A percentile compares a stretch with the other conserved stretches of the same genome.
Conservation (phyloP, 805 yeast species). For the Wickerhamiella cacticola region DNA sequence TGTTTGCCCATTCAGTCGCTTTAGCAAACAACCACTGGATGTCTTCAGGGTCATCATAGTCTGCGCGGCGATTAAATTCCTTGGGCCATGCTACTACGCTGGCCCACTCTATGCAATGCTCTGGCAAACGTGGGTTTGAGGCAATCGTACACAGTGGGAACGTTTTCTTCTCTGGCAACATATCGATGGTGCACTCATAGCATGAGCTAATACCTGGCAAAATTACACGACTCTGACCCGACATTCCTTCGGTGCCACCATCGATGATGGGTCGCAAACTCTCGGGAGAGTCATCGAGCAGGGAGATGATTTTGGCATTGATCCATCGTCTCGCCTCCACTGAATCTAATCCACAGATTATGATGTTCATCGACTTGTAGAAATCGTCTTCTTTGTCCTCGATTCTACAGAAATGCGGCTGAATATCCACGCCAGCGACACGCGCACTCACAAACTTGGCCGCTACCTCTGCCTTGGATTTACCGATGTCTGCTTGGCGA, state of each 20-base stretch:
- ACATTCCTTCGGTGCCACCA: slow-evolving; percentile 92
- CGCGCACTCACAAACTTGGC: slow-evolving; percentile 42
- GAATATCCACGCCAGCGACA: slow-evolving; percentile 33
- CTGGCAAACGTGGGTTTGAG: slow-evolving; percentile 85
- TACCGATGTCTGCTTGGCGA: slow-evolving; percentile 48
- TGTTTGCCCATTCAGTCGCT: slow-evolving; percentile 47
- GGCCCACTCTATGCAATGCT: slow-evolving; percentile 91
- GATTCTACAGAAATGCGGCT: slow-evolving; percentile 53
- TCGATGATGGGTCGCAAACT: slow-evolving; percentile 61
- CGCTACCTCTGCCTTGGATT: slow-evolving; percentile 55
- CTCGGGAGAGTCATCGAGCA: slow-evolving; percentile 45
- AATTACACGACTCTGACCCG: slow-evolving; percentile 82
- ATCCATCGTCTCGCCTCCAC: slow-evolving; percentile 89
- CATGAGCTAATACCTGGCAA: slow-evolving; percentile 79
- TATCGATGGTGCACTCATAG: slow-evolving; percentile 79
- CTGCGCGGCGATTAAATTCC: slow-evolving; percentile 35
- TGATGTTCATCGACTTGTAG: slow-evolving; percentile 54
- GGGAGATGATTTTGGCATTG: slow-evolving; percentile 50
- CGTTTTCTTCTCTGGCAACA: slow-evolving; percentile 46
- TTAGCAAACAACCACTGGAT: slow-evolving; percentile 48
- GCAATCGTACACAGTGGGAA: slow-evolving; percentile 92
- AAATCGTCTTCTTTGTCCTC: slow-evolving; percentile 51
- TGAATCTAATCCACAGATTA: slow-evolving; percentile 80
- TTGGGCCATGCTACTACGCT: slow-evolving; percentile 61
- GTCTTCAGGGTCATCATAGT: slow-evolving; percentile 57